A percentile compares a stretch with the other conserved stretches of the same genome.
These are phyloP conservation scores for Pseudoneurospora amorphoporcata DNA, from an alignment of 495 filamentous ascomycete genomes.

Conservation along the genomic window DNA sequence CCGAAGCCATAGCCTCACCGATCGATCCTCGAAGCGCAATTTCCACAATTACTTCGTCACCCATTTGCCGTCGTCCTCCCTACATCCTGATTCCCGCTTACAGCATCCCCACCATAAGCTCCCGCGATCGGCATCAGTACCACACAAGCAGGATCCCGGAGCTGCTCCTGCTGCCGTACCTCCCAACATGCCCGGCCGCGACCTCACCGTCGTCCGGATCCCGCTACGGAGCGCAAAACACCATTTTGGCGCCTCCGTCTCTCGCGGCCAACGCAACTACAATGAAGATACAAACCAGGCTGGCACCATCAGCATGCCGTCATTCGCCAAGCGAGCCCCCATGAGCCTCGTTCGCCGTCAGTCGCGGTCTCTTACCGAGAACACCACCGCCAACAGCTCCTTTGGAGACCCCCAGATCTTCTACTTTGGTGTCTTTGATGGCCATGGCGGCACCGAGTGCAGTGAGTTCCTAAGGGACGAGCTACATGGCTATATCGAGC, in stretches of 20 bases:
- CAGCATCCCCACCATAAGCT: constrained; percentile 65
- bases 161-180: constrained; percentile 45
- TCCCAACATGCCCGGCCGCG: constrained; percentile 51
- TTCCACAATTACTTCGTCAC: constrained; percentile 98
- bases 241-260: constrained; percentile 75
- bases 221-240: constrained; percentile 89
- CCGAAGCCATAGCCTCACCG: neutral
- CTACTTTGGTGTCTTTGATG: constrained; percentile 94
- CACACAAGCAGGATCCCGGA: constrained; percentile 52
- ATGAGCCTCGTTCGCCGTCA: constrained; percentile 49
- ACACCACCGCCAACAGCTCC: constrained; percentile 56
- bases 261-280: constrained; percentile 68
- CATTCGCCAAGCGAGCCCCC: constrained; percentile 77
- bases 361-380: constrained; percentile 36
- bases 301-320: constrained; percentile 82
- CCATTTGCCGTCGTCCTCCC: constrained; percentile 82
- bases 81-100: constrained; percentile 73
- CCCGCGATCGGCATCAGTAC: constrained; percentile 71
- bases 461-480: constrained; percentile 74
- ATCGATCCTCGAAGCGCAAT: constrained; percentile 33
- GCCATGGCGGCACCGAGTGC: constrained; percentile 86
- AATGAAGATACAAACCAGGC: constrained; percentile 97
- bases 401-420: constrained; percentile 91
- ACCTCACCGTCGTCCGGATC: constrained; percentile 96
- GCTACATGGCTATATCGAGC: constrained; percentile 82